These are phyloP conservation scores for Exidia glandulosa DNA, from an alignment of 768 basidiomycete genomes.

Conservation along the genomic window DNA sequence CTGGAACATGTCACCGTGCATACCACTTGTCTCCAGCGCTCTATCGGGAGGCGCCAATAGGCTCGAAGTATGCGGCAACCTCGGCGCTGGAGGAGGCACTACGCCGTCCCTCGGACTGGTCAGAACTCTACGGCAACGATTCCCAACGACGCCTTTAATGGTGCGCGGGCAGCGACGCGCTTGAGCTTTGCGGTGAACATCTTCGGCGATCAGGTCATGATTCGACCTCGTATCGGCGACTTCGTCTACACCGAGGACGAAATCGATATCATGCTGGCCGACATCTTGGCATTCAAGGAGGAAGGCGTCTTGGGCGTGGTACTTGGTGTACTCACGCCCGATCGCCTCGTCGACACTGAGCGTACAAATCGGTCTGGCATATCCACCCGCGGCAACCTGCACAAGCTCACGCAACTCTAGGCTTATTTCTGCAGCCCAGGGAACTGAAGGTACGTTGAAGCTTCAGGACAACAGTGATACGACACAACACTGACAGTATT, in stretches of 20 bases:
- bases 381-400: too few species aligned
- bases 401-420: too few species aligned
- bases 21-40: conserved; percentile 36
- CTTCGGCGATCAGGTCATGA: conserved; percentile 46
- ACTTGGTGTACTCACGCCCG: conserved; percentile 45
- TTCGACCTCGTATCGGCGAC: conserved; percentile 70
- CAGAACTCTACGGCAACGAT: conserved; percentile 38
- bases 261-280: conserved; percentile 62
- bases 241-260: conserved; percentile 64
- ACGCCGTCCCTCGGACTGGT: conserved; percentile 74
- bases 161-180: conserved; percentile 24
- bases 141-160: conserved; percentile 53
- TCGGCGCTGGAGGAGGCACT: conserved; percentile 66
- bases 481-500: too few species aligned
- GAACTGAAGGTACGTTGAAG: conserved; percentile 57
- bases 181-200: not conserved
- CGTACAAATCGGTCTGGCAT: conserved; percentile 40
- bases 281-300: conserved; percentile 45
- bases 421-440: conserved; percentile 44
- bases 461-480: too few species aligned
- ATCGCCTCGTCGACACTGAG: conserved; percentile 49
- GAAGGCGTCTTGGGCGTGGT: conserved; percentile 57
- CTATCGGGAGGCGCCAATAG: conserved; percentile 60
- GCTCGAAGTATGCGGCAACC: conserved; percentile 64
- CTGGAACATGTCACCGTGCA: not conserved